Conservation (phyloP, 257 asterid genomes). For the Fraxinus quadrangulata region DNA sequence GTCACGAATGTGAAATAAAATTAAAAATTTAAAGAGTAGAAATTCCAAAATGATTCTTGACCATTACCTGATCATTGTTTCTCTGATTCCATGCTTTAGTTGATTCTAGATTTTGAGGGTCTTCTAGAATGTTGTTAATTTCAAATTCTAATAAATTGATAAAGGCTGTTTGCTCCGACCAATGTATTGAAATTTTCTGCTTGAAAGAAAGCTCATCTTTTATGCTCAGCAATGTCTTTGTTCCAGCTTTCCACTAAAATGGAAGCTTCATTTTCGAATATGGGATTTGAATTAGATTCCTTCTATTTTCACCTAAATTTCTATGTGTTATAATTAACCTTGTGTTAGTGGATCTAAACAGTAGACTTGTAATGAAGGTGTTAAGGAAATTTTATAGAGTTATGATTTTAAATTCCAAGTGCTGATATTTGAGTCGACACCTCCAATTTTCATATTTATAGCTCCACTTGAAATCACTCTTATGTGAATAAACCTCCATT, state of each 20-base stretch:
- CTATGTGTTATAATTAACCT: not conserved
- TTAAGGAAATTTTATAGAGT: not conserved
- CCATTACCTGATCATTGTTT: not conserved
- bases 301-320: not conserved
- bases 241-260: not conserved
- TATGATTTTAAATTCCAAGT: not conserved
- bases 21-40: not conserved
- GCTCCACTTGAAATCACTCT: not conserved
- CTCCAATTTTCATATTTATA: not conserved
- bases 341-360: not conserved
- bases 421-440: not conserved
- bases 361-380: not conserved
- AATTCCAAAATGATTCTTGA: not conserved
- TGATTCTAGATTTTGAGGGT: not conserved
- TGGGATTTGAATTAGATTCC: not conserved
- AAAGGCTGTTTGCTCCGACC: not conserved
- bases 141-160: not conserved
- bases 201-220: not conserved
- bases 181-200: not conserved
- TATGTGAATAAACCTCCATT: slow-evolving; percentile 1
- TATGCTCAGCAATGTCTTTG: not conserved
- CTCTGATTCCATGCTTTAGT: slow-evolving; percentile 1
- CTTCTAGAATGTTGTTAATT: not conserved
- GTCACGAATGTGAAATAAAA: not conserved
- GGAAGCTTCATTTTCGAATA: not conserved